phyloP scores from a whole-genome alignment of 768 basidiomycete species.

The Termitomyces sp. region DNA sequence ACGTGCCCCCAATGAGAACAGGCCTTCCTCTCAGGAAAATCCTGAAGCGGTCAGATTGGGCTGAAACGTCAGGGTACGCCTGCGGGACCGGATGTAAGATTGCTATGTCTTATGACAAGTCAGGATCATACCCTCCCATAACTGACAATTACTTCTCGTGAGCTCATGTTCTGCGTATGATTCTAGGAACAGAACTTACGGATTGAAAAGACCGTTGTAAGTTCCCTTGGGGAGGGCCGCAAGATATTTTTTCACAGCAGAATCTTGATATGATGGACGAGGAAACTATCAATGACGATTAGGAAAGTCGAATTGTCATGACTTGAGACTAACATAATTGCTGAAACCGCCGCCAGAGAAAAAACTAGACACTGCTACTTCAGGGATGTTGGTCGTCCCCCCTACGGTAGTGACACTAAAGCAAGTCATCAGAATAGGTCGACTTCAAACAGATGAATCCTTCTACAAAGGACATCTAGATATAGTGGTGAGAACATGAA shows the following conservation, averaged over 20 bases:
- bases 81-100: constrained; percentile 12
- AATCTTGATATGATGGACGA: constrained; percentile 49
- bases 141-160: constrained; percentile 12
- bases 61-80: constrained; percentile 65
- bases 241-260: constrained; percentile 39
- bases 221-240: constrained; percentile 36
- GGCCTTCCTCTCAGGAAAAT: constrained; percentile 37
- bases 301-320: not conserved
- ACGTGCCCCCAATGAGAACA: constrained; percentile 53
- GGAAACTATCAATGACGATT: constrained; percentile 30
- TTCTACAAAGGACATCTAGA: constrained; percentile 45
- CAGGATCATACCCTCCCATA: constrained; percentile 42
- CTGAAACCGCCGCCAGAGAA: constrained; percentile 78
- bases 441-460: not conserved
- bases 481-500: not conserved
- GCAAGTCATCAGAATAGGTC: not conserved
- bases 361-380: constrained; percentile 39
- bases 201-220: constrained; percentile 57
- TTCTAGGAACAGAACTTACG: constrained; percentile 26
- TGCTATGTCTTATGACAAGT: not conserved
- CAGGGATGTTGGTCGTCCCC: constrained; percentile 54
- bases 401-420: constrained; percentile 70
- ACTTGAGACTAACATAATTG: constrained; percentile 42
- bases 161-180: not conserved
- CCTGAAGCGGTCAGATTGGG: constrained; percentile 45